Conservation (phyloP, 345 rosid species). For the Lagerstroemia speciosa region DNA sequence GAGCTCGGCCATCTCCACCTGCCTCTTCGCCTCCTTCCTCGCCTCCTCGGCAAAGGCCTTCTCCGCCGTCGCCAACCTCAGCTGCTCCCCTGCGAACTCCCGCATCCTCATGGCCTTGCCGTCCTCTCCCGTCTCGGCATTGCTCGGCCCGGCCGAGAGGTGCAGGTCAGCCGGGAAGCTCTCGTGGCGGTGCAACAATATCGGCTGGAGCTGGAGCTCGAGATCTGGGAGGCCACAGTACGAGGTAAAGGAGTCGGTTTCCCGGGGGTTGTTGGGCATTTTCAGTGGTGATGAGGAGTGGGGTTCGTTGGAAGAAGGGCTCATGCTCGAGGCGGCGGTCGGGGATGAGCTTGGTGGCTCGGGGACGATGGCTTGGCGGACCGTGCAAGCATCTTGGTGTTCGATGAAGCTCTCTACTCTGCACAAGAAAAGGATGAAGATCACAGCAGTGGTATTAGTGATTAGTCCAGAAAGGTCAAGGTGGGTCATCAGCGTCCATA, state of each 20-base stretch:
- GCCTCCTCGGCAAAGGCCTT: constrained; percentile 55
- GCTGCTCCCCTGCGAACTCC: constrained; percentile 27
- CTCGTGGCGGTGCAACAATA: constrained; percentile 10
- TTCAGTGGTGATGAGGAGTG: constrained; percentile 20
- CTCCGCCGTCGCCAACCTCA: constrained; percentile 50
- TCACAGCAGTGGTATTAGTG: neutral
- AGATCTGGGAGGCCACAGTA: constrained; percentile 27
- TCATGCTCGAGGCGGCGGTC: constrained; percentile 53
- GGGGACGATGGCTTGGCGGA: constrained; percentile 36
- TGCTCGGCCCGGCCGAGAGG: constrained; percentile 51
- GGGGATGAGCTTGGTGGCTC: constrained; percentile 43
- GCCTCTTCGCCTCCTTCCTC: constrained; percentile 53
- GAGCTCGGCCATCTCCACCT: constrained; percentile 70
- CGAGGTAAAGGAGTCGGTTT: neutral
- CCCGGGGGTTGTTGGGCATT: neutral
- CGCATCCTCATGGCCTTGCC: constrained; percentile 11
- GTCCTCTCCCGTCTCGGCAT: constrained; percentile 15
- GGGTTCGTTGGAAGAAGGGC: constrained; percentile 50
- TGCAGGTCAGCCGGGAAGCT: constrained; percentile 34
- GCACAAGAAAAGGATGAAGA: neutral
- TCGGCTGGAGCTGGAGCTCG: constrained; percentile 47
- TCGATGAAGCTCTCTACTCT: constrained; percentile 99
- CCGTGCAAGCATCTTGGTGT: constrained; percentile 81
- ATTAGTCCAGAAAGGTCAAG: neutral
- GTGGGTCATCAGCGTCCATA: neutral